A percentile compares a stretch with the other conserved stretches of the same genome.
Evolutionary conservation across 176 grass and related monocot genomes (phyloP).

Genomic region (Thalia dealbata): DNA sequence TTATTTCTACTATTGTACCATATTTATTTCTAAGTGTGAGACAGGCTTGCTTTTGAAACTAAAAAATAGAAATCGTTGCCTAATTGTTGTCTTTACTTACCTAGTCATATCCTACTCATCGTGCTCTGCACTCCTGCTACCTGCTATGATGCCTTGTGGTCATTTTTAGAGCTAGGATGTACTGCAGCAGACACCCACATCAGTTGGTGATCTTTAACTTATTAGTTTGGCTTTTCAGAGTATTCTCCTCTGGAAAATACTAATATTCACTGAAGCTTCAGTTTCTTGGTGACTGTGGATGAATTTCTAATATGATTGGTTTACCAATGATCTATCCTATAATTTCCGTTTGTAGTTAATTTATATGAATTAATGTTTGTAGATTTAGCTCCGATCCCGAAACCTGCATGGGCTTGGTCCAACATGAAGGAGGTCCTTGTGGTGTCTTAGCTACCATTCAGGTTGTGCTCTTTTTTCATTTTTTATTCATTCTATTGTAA

Average conservation of each 20-base stretch:
- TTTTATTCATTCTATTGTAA: neutral
- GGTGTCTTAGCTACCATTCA: constrained; percentile 91
- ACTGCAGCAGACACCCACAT: neutral
- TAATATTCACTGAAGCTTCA: neutral
- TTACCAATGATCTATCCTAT: neutral
- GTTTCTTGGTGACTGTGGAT: neutral
- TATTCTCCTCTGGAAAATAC: neutral
- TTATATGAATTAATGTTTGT: constrained; percentile 15
- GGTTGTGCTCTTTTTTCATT: constrained; percentile 26
- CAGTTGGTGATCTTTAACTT: neutral
- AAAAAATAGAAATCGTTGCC: neutral
- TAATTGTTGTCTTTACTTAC: neutral
- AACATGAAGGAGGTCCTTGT: constrained; percentile 96
- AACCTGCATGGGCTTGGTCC: constrained; percentile 95
- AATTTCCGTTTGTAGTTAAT: constrained; percentile 4
- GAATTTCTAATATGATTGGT: neutral
- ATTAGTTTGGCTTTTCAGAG: neutral
- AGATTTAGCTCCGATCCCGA: constrained; percentile 94
- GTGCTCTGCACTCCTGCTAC: neutral
- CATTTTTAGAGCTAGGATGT: neutral
- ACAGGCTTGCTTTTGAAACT: neutral
- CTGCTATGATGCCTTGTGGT: neutral
- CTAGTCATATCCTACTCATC: neutral
- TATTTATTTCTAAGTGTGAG: too few relatives aligned
- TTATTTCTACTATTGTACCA: neutral